Conservation (phyloP, 768 basidiomycete species). For the Tremella yokohamensis region DNA sequence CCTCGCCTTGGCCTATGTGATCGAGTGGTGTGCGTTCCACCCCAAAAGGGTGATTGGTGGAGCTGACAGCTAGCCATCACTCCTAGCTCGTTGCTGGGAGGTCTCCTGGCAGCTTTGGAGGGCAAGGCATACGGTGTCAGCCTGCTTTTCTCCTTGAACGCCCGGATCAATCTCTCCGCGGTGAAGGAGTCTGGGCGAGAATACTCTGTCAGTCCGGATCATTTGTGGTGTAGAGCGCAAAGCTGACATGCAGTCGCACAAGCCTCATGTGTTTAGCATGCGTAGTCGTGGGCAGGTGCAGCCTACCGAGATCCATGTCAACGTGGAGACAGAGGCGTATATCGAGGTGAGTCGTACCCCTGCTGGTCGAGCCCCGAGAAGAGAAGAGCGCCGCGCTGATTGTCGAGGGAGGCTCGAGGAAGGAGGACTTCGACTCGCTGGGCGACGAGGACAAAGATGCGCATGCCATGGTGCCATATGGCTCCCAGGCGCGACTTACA, state of each 20-base stretch:
- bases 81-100: slow-evolving; percentile 28
- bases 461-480: too few relatives aligned
- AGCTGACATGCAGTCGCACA: neutral
- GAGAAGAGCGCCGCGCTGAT: too few relatives aligned
- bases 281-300: neutral
- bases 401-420: too few relatives aligned
- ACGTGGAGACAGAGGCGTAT: slow-evolving; percentile 24
- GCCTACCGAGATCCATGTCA: slow-evolving; percentile 9
- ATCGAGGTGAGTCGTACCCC: slow-evolving; percentile 26
- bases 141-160: slow-evolving; percentile 27
- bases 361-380: too few relatives aligned
- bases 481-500: too few relatives aligned
- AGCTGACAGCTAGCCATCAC: slow-evolving; percentile 7
- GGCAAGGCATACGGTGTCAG: slow-evolving; percentile 31
- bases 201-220: neutral
- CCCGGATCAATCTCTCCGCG: slow-evolving; percentile 13
- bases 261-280: neutral
- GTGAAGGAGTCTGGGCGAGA: neutral
- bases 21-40: slow-evolving; percentile 27
- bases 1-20: slow-evolving; percentile 22
- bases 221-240: neutral
- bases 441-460: too few relatives aligned
- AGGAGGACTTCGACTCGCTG: too few relatives aligned
- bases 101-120: slow-evolving; percentile 19
- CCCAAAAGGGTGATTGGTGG: neutral